phyloP scores from a whole-genome alignment of 176 grass and related monocot species.

The Thalia dealbata region DNA sequence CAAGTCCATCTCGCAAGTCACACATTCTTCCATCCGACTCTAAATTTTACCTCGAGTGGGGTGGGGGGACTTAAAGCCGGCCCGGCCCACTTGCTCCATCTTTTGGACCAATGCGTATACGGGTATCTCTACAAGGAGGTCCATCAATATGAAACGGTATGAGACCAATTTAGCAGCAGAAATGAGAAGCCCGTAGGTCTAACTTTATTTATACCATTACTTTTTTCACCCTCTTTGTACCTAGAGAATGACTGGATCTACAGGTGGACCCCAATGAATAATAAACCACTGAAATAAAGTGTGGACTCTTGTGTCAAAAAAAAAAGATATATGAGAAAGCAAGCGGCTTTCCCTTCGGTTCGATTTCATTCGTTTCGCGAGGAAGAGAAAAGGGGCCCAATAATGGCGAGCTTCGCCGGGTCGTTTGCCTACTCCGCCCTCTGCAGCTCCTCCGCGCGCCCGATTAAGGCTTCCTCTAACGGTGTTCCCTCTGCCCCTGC shows the following conservation, averaged over 20 bases:
- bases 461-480: constrained; percentile 13
- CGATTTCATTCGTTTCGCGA: not conserved
- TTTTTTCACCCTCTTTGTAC: not conserved
- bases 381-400: not conserved
- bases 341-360: no score
- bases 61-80: no score
- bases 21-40: no score
- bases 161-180: not conserved
- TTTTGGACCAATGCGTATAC: no score
- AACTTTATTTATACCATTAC: not conserved
- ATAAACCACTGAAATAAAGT: no score
- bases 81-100: no score
- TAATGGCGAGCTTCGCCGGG: not conserved
- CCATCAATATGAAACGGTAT: not conserved
- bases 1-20: no score
- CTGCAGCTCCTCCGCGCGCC: not conserved
- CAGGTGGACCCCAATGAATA: not conserved
- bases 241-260: not conserved
- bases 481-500: not conserved
- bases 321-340: no score
- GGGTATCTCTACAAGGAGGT: no score
- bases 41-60: no score
- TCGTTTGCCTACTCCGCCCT: not conserved
- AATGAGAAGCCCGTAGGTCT: not conserved
- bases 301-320: no score